Percentiles rank a stretch among this genome's conserved stretches.
Conservation (phyloP, 2,329 filamentous ascomycete species). For the Monilinia vaccinii-corymbosi region DNA sequence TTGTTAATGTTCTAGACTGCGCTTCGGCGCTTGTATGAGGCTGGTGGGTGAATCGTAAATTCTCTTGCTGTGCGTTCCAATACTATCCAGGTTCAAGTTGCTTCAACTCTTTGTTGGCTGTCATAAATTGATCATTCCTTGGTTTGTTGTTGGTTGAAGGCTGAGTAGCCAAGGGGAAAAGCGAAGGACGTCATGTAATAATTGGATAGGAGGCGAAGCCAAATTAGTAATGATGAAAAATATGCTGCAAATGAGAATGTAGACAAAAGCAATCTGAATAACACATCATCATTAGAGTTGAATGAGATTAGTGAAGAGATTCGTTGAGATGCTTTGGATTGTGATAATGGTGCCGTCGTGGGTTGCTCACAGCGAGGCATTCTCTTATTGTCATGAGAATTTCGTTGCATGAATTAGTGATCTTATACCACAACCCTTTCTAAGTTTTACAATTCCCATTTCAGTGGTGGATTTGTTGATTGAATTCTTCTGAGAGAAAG, state of each 20-base stretch:
- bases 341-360: neutral
- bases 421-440: neutral
- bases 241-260: neutral
- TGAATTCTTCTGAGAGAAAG: neutral
- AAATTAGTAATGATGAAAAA: neutral
- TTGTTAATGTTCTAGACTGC: neutral
- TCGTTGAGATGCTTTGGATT: neutral
- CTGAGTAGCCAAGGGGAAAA: too few relatives aligned
- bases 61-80: neutral
- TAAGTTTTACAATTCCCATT: neutral
- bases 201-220: neutral
- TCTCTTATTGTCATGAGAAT: neutral
- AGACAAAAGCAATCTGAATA: neutral
- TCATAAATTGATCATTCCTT: too few relatives aligned
- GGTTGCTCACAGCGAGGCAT: neutral
- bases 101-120: neutral
- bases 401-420: neutral
- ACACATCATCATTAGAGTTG: neutral
- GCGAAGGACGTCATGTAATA: neutral
- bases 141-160: neutral
- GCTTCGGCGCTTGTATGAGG: conserved; percentile 1
- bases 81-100: neutral
- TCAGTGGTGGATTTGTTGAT: neutral
- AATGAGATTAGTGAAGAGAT: neutral
- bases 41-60: neutral